Conservation (phyloP, 345 rosid genomes). For the Anacardium occidentale region DNA sequence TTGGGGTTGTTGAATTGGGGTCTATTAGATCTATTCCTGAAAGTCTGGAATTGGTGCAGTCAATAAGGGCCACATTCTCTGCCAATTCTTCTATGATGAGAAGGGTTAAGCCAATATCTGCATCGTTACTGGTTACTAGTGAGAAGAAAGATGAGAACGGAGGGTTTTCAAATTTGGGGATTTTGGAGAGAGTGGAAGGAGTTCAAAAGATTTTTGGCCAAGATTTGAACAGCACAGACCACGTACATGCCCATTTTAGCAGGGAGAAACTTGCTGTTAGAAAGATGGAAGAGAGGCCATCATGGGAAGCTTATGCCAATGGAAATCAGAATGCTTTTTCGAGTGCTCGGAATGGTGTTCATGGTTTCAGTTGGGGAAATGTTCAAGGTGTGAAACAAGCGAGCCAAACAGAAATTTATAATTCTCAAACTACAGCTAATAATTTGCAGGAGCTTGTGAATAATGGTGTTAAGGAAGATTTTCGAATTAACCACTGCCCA, state of each 20-base stretch:
- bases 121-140: constrained; percentile 25
- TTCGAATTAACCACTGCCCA: constrained; percentile 41
- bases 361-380: constrained; percentile 58
- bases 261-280: constrained; percentile 86
- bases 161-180: constrained; percentile 34
- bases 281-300: constrained; percentile 77
- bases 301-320: constrained; percentile 53
- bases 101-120: constrained; percentile 36
- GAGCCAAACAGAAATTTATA: constrained; percentile 38
- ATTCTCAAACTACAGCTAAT: constrained; percentile 35
- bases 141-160: constrained; percentile 52
- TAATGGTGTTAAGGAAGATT: constrained; percentile 50
- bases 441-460: constrained; percentile 51
- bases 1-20: constrained; percentile 93
- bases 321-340: constrained; percentile 47
- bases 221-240: constrained; percentile 48
- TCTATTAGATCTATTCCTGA: constrained; percentile 80
- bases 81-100: constrained; percentile 33
- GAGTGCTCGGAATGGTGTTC: constrained; percentile 42
- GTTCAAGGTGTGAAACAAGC: constrained; percentile 45
- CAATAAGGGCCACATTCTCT: constrained; percentile 52
- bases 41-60: constrained; percentile 53
- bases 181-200: constrained; percentile 47
- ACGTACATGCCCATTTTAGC: constrained; percentile 48
- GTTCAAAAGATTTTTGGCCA: constrained; percentile 76